A percentile compares a stretch with the other conserved stretches of the same genome.
phyloP scores from a whole-genome alignment of 495 filamentous ascomycete genomes.

The Podospora sp. region DNA sequence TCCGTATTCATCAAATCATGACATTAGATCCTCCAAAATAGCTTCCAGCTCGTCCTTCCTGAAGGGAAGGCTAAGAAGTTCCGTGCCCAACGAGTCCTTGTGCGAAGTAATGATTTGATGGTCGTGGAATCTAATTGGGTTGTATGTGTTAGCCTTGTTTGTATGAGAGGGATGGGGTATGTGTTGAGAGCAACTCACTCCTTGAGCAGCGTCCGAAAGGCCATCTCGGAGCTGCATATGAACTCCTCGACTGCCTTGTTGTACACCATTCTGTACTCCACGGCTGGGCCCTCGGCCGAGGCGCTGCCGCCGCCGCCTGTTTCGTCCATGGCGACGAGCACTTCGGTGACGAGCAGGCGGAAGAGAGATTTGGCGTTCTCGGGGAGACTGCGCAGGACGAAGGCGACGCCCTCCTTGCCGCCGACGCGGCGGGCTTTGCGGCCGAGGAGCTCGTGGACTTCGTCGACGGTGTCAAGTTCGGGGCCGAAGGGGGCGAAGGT shows the following conservation, averaged over 20 bases:
- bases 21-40: constrained; percentile 82
- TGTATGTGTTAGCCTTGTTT: neutral
- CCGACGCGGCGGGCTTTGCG: constrained; percentile 79
- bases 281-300: constrained; percentile 53
- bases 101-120: constrained; percentile 92
- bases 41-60: constrained; percentile 85
- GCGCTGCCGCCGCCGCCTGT: constrained; percentile 38
- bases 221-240: constrained; percentile 94
- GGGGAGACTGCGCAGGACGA: constrained; percentile 84
- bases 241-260: constrained; percentile 96
- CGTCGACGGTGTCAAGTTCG: constrained; percentile 82
- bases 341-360: constrained; percentile 77
- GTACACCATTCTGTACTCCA: constrained; percentile 90
- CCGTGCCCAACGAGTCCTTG: constrained; percentile 82
- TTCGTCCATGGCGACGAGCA: constrained; percentile 70
- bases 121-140: constrained; percentile 72
- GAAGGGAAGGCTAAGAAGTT: constrained; percentile 83
- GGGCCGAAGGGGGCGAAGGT: constrained; percentile 76
- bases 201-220: constrained; percentile 88
- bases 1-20: constrained; percentile 27
- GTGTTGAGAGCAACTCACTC: constrained; percentile 64
- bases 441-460: constrained; percentile 82
- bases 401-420: constrained; percentile 89
- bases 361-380: constrained; percentile 91
- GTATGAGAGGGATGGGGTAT: neutral